Base-by-base conservation (phyloP, 331 rosid genomes). In the Ulmus americana region DNA sequence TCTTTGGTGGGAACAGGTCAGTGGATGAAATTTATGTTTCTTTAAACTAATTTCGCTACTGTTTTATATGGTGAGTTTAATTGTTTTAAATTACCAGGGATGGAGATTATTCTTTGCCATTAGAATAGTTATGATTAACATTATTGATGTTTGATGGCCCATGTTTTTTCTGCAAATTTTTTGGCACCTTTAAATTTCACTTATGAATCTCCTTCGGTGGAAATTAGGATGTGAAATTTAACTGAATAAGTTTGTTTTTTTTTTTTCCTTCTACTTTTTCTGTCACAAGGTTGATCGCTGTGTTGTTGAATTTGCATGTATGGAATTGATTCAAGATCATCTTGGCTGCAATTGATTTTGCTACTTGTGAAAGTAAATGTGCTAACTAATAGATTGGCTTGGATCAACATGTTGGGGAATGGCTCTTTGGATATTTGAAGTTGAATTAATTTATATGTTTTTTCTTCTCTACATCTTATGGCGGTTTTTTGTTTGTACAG, bases 1-100 rank as follows among this genome's bases (percentile, higher is more conserved):
- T 94, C 68, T 94, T 94, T 84, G 97, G 97, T 64, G 82, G 86
- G 77, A 85, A 87, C 85, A 90, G 99, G 97, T 94, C 61, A 76
- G 90, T 85, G 74, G 57, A 61, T 42, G 39, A 42, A 28, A 12
- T 44, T 57, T 46, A 16, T 16, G 35, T 48, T 44, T 61, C 67
- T 61, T 74, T 68, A 10, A 61, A 28, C 35, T 2, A 28, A 40
- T 28, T 8, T 58, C 60, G 59, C 71, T 54, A 10, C 56, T 43
- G 51, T 73, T 18, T 15, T 65, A 54, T 54, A 42, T 63, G 35
- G 15, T 7, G 14, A 13, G 6, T 11, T 48, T 11, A 48, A 11
- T 48, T 5, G 8, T n/a, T 12, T 2, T 48, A 11, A 11, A 6
- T 48, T 48, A 12, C 1, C 53, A 48, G 14, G 14, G 53, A 12